phyloP scores from a whole-genome alignment of 169 alveolate genomes.

The Plasmodium knowlesi region DNA sequence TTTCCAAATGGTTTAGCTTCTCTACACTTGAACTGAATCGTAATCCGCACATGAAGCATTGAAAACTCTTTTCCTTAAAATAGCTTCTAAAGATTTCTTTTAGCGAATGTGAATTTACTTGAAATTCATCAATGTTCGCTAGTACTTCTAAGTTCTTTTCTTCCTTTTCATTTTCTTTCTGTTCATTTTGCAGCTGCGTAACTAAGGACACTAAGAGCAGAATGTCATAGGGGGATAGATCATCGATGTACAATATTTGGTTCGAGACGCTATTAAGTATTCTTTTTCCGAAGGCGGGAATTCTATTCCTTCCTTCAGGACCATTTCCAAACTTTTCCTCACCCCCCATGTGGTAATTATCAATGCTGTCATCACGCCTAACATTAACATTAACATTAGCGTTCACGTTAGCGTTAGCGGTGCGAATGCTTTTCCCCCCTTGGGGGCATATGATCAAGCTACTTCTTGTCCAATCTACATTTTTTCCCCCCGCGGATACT shows the following conservation, averaged over 20 bases:
- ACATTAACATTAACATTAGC: no score
- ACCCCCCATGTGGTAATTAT: neutral
- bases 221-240: constrained; percentile 40
- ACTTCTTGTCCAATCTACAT: neutral
- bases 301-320: neutral
- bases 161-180: constrained; percentile 67
- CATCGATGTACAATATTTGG: constrained; percentile 59
- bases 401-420: no score
- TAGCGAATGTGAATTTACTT: constrained; percentile 49
- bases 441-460: no score
- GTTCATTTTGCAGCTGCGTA: constrained; percentile 65
- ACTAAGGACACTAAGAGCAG: constrained; percentile 43
- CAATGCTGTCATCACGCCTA: neutral
- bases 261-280: constrained; percentile 42
- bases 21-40: constrained; percentile 57
- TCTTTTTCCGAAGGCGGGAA: constrained; percentile 21
- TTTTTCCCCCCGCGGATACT: neutral
- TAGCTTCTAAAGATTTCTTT: constrained; percentile 34
- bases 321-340: neutral
- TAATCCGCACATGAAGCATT: constrained; percentile 68
- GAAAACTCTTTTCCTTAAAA: constrained; percentile 35
- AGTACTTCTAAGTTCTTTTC: constrained; percentile 53
- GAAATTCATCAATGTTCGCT: constrained; percentile 34
- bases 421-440: neutral
- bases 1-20: constrained; percentile 69